Conservation (phyloP, 192 early-diverging fungal species). For the Neocallimastix lanati region DNA sequence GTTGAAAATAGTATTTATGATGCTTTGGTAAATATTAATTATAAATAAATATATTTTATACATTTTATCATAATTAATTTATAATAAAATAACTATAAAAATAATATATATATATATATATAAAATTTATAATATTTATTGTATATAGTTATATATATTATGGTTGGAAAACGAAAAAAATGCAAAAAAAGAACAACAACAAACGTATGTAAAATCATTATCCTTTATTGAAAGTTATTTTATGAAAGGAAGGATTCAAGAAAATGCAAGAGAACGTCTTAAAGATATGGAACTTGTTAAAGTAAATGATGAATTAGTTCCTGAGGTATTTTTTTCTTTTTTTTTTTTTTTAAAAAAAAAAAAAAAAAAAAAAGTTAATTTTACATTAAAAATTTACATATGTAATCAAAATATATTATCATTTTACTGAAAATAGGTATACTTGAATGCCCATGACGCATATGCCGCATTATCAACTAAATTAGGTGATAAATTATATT, state of each 20-base stretch:
- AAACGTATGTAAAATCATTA: constrained; percentile 48
- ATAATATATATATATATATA: too few species aligned
- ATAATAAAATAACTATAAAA: too few species aligned
- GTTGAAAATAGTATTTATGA: constrained; percentile 64
- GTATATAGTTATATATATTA: constrained; percentile 47
- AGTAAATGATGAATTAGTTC: not conserved
- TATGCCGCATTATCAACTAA: constrained; percentile 48
- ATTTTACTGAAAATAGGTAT: constrained; percentile 34
- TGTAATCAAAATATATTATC: too few species aligned
- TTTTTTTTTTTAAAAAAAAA: not conserved
- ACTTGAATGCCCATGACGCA: constrained; percentile 41
- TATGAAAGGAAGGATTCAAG: constrained; percentile 52
- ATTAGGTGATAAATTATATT: constrained; percentile 55
- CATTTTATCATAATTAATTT: too few species aligned
- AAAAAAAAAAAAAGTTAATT: too few species aligned
- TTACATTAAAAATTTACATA: too few species aligned
- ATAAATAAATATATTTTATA: too few species aligned
- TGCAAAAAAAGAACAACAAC: constrained; percentile 40
- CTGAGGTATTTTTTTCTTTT: not conserved
- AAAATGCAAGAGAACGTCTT: constrained; percentile 46
- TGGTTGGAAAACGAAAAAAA: constrained; percentile 71
- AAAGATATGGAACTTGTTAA: constrained; percentile 17
- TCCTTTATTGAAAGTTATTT: constrained; percentile 47
- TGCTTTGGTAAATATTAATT: constrained; percentile 24
- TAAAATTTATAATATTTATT: too few species aligned